Evolutionary conservation across 768 basidiomycete genomes (phyloP).

Genomic region (Astraeus odoratus): DNA sequence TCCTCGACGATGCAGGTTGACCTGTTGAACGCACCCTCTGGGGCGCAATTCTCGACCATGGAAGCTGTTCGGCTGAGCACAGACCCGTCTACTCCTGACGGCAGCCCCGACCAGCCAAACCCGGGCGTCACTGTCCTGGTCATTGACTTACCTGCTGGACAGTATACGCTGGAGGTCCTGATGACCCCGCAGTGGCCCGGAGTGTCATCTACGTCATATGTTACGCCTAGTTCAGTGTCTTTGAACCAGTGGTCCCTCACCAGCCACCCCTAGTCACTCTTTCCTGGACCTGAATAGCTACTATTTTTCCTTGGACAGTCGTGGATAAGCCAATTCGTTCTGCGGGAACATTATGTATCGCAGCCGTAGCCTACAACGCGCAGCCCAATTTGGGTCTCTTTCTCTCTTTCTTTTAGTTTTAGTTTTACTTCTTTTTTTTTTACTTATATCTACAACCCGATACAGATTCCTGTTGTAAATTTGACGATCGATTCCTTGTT

Average conservation of each 20-base stretch:
- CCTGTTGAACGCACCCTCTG: constrained; percentile 60
- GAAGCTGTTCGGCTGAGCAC: constrained; percentile 47
- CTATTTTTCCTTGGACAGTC: constrained; percentile 1
- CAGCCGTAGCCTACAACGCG: too few species aligned
- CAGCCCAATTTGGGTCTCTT: too few species aligned
- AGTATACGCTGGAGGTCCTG: constrained; percentile 73
- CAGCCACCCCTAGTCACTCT: constrained; percentile 47
- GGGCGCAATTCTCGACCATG: constrained; percentile 55
- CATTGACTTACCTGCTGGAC: constrained; percentile 60
- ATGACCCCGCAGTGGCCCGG: constrained; percentile 92
- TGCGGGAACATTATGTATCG: too few species aligned
- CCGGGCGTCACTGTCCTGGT: constrained; percentile 72
- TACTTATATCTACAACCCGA: too few species aligned
- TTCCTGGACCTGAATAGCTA: background rate
- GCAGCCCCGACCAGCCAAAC: constrained; percentile 63
- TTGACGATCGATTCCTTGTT: too few species aligned
- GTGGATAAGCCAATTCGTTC: background rate
- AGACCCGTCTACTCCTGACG: constrained; percentile 60
- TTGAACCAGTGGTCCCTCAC: constrained; percentile 71
- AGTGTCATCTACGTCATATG: constrained; percentile 54
- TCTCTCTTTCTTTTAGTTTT: too few species aligned
- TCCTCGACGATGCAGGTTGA: constrained; percentile 58
- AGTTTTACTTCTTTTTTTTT: too few species aligned
- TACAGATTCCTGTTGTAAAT: too few species aligned
- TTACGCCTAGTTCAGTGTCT: constrained; percentile 61